Evolutionary conservation across 2,329 filamentous ascomycete species (phyloP).

Genomic region (Penicillium sp.): DNA sequence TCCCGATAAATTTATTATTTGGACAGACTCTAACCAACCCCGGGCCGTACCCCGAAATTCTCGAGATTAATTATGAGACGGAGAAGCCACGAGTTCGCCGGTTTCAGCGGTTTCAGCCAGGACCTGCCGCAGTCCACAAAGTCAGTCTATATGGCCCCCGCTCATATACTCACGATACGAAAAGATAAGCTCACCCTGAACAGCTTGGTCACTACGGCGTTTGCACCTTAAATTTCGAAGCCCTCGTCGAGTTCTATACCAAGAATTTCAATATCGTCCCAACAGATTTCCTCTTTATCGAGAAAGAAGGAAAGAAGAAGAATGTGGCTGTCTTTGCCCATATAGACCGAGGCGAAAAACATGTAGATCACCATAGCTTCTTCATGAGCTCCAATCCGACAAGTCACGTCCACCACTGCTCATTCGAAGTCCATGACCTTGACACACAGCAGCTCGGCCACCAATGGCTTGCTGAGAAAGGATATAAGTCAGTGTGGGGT

Average conservation of each 20-base stretch:
- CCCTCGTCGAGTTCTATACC: slow-evolving; percentile 27
- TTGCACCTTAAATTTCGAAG: slow-evolving; percentile 25
- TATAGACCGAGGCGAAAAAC: slow-evolving; percentile 47
- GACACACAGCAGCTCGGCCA: slow-evolving; percentile 53
- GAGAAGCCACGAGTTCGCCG: too few species aligned
- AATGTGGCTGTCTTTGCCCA: slow-evolving; percentile 47
- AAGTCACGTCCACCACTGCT: slow-evolving; percentile 49
- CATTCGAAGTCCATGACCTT: slow-evolving; percentile 53
- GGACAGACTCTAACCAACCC: too few species aligned
- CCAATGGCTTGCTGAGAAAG: slow-evolving; percentile 47
- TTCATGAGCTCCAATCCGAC: slow-evolving; percentile 42
- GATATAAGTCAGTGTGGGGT: slow-evolving; percentile 49
- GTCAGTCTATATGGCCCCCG: slow-evolving; percentile 8
- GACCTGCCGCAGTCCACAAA: slow-evolving; percentile 33
- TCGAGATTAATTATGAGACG: too few species aligned
- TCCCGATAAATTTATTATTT: too few species aligned
- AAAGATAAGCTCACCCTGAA: not conserved
- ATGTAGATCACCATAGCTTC: slow-evolving; percentile 54
- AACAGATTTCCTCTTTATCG: slow-evolving; percentile 29
- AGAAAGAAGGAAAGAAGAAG: slow-evolving; percentile 15
- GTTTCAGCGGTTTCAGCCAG: slow-evolving; percentile 20
- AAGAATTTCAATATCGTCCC: slow-evolving; percentile 30
- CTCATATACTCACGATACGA: not conserved
- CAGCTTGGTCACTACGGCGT: slow-evolving; percentile 31
- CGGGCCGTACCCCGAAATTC: too few species aligned